Conservation (phyloP, 1,284 basidiomycete species). For the Cryptococcus wingfieldii region DNA sequence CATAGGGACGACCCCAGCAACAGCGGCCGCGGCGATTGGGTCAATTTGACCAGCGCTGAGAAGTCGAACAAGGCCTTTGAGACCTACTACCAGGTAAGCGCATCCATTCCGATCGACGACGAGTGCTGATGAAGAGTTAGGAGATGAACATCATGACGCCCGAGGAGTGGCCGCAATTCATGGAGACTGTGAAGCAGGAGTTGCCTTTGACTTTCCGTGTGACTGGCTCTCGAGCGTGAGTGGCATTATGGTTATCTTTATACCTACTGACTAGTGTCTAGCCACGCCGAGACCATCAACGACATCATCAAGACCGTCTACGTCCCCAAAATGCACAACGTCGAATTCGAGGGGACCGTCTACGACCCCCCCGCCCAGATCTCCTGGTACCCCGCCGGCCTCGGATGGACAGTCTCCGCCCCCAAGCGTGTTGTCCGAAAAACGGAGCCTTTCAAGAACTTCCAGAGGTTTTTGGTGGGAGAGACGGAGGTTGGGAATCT, state of each 20-base stretch:
- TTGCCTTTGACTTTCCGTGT: constrained; percentile 94
- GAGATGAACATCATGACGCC: constrained; percentile 42
- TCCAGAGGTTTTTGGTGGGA: constrained; percentile 94
- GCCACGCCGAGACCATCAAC: constrained; percentile 69
- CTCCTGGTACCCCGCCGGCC: constrained; percentile 86
- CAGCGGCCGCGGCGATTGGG: constrained; percentile 16
- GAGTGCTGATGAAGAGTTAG: constrained; percentile 12
- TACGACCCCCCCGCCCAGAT: constrained; percentile 74
- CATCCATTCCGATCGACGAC: not conserved
- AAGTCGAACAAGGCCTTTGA: constrained; percentile 66
- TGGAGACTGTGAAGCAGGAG: constrained; percentile 64
- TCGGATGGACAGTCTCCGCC: constrained; percentile 95
- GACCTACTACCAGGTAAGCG: constrained; percentile 61
- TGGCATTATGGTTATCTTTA: not conserved
- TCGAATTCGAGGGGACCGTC: constrained; percentile 66
- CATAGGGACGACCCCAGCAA: not conserved
- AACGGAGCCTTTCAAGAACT: constrained; percentile 88
- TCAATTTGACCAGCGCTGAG: constrained; percentile 17
- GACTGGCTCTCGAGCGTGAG: constrained; percentile 77
- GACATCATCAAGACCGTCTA: constrained; percentile 68
- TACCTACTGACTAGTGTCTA: constrained; percentile 33
- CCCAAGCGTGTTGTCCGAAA: constrained; percentile 86
- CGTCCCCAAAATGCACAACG: constrained; percentile 69
- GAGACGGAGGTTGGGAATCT: constrained; percentile 98
- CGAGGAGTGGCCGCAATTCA: constrained; percentile 74